These are phyloP conservation scores for Oryza rufipogon DNA, from an alignment of 176 grass and related monocot species.

Conservation along the genomic window DNA sequence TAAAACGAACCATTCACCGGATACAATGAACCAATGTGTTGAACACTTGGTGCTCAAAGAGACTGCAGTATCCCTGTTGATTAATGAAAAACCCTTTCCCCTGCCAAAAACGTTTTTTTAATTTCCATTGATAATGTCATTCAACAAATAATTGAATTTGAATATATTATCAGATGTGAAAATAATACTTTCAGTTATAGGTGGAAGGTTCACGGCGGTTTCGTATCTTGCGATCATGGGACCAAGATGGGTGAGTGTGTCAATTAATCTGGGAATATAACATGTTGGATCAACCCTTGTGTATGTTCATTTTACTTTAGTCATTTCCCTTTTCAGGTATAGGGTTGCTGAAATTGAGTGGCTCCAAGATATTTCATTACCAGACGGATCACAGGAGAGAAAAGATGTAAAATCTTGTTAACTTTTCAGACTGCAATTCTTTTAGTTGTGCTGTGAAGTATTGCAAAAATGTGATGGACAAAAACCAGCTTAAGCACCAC, in stretches of 20 bases:
- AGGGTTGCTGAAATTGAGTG: constrained; percentile 98
- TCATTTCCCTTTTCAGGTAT: constrained; percentile 61
- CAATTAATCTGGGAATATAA: constrained; percentile 27
- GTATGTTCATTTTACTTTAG: constrained; percentile 32
- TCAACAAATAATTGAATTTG: constrained; percentile 28
- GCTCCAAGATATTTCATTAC: constrained; percentile 73
- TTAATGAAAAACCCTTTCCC: background rate
- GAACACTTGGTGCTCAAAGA: background rate
- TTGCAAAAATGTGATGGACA: background rate
- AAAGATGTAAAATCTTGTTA: constrained; percentile 64
- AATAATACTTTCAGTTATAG: constrained; percentile 60
- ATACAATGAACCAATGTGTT: background rate
- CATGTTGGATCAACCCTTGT: constrained; percentile 9
- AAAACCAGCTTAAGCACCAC: background rate
- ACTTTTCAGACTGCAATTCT: constrained; percentile 23
- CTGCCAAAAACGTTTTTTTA: background rate
- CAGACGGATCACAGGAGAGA: constrained; percentile 77
- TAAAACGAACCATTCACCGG: background rate
- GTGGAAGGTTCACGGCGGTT: constrained; percentile 91
- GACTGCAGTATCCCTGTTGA: background rate
- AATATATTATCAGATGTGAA: constrained; percentile 30
- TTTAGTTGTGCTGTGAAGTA: background rate
- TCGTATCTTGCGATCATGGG: constrained; percentile 76
- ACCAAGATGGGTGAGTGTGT: constrained; percentile 90
- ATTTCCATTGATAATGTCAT: constrained; percentile 3